Conservation (phyloP, 2,329 filamentous ascomycete species). For the Colletotrichum kahawae region DNA sequence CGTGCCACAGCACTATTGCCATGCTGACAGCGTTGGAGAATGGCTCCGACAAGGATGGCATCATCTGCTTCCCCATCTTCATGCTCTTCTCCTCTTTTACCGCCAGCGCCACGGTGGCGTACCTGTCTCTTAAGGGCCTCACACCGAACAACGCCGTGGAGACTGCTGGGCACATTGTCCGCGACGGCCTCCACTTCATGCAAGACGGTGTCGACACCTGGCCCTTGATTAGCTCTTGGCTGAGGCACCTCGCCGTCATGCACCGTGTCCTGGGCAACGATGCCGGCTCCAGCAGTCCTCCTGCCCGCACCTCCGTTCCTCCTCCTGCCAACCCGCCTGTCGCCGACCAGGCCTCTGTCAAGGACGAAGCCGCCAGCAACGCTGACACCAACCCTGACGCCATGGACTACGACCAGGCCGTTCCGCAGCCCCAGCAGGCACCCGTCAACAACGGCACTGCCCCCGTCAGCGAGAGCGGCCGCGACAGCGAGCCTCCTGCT, state of each 20-base stretch:
- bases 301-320: conserved; percentile 33
- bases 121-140: conserved; percentile 65
- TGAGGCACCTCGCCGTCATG: conserved; percentile 66
- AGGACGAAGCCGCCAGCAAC: conserved; percentile 61
- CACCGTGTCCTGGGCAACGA: conserved; percentile 63
- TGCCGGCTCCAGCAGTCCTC: conserved; percentile 40
- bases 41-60: conserved; percentile 61
- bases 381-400: conserved; percentile 59
- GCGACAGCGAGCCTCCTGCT: conserved; percentile 59
- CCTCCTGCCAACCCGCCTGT: conserved; percentile 31
- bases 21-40: conserved; percentile 60
- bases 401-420: conserved; percentile 62
- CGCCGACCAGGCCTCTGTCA: conserved; percentile 43
- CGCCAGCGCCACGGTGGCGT: conserved; percentile 64
- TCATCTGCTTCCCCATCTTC: conserved; percentile 67
- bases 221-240: conserved; percentile 65
- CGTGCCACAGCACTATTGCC: conserved; percentile 63
- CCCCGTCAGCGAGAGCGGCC: conserved; percentile 43
- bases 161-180: conserved; percentile 61
- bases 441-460: conserved; percentile 16
- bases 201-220: conserved; percentile 63
- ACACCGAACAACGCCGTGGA: conserved; percentile 61
- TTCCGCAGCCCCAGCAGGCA: conserved; percentile 35
- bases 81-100: conserved; percentile 69
- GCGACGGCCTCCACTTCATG: conserved; percentile 64